Conservation (phyloP, 305 asterid genomes). For the Euphrasia arctica region DNA sequence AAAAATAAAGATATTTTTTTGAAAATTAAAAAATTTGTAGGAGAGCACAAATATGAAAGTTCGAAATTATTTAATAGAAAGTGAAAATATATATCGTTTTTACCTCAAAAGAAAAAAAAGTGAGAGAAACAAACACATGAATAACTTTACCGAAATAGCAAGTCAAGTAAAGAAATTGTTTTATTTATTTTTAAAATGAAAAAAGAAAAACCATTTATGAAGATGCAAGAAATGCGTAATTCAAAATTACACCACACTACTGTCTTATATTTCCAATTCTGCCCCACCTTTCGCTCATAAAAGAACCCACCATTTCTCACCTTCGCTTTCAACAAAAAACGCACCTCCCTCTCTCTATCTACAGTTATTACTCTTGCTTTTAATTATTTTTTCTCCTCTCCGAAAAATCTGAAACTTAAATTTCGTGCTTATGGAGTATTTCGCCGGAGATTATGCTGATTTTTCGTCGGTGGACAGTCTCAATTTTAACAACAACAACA, state of each 20-base stretch:
- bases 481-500: conserved; percentile 25
- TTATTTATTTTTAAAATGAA: conserved; percentile 9
- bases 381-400: not conserved
- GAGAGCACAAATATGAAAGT: too few species aligned
- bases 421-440: conserved; percentile 49
- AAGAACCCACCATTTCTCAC: conserved; percentile 51
- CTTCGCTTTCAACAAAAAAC: conserved; percentile 36
- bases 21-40: too few species aligned
- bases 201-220: too few species aligned
- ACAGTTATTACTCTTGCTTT: conserved; percentile 29
- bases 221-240: not conserved
- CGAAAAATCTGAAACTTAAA: conserved; percentile 17
- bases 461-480: conserved; percentile 39
- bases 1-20: too few species aligned
- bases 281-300: conserved; percentile 58
- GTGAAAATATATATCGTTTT: too few species aligned
- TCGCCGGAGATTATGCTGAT: conserved; percentile 45
- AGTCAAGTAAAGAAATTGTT: conserved; percentile 37
- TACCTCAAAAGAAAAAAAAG: not conserved
- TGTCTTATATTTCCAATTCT: conserved; percentile 30
- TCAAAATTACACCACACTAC: conserved; percentile 7
- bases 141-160: conserved; percentile 41
- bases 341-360: conserved; percentile 27
- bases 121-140: conserved; percentile 21
- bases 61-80: too few species aligned